Conservation (phyloP, 75 land plant species). For the Adiantum capillusveneris region DNA sequence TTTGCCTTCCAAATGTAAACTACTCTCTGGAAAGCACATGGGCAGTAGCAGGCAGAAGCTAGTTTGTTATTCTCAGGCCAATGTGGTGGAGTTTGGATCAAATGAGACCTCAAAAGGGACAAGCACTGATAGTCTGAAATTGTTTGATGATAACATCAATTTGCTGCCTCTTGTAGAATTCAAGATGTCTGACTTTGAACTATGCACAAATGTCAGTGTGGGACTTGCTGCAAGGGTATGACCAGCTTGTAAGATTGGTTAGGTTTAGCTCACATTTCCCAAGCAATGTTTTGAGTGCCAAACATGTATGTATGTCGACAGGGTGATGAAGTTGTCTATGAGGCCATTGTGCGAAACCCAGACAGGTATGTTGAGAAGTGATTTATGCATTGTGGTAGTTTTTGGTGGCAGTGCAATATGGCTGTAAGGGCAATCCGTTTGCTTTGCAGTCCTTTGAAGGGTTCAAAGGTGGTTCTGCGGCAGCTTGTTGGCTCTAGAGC, state of each 20-base stretch:
- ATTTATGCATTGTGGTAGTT: background rate
- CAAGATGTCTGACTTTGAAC: constrained; percentile 60
- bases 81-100: background rate
- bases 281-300: too few species aligned
- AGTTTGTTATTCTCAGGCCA: background rate
- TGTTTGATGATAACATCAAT: background rate
- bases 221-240: constrained; percentile 72
- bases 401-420: too few species aligned
- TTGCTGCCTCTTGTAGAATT: constrained; percentile 41
- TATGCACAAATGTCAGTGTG: constrained; percentile 57
- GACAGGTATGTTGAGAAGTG: constrained; percentile 33
- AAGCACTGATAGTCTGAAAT: background rate
- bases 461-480: constrained; percentile 72
- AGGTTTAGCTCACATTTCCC: too few species aligned
- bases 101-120: background rate
- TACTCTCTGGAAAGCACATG: too few species aligned
- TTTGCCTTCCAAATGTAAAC: too few species aligned
- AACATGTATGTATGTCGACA: constrained; percentile 13
- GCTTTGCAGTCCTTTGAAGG: constrained; percentile 52
- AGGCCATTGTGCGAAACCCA: constrained; percentile 61
- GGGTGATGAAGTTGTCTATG: constrained; percentile 74
- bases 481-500: constrained; percentile 60
- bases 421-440: too few species aligned
- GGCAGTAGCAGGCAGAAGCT: too few species aligned
- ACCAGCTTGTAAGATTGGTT: background rate